These are phyloP conservation scores for Musa acuminata DNA, from an alignment of 176 grass and related monocot species.

Conservation along the genomic window DNA sequence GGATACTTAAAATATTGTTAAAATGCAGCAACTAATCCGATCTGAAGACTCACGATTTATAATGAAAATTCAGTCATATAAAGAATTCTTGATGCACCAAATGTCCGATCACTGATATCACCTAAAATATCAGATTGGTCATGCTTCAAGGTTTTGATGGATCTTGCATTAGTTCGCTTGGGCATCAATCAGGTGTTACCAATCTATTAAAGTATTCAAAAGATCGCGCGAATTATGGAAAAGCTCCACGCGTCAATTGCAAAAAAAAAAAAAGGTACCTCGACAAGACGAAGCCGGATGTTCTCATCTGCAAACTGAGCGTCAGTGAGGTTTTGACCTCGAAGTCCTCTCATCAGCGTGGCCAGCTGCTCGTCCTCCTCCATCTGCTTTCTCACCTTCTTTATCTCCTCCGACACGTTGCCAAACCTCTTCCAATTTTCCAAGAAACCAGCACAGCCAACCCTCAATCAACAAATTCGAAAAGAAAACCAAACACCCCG, in stretches of 20 bases:
- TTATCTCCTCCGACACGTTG: constrained; percentile 78
- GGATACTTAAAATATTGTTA: background rate
- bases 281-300: constrained; percentile 60
- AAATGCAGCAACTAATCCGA: background rate
- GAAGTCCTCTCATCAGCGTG: constrained; percentile 82
- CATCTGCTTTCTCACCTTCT: constrained; percentile 92
- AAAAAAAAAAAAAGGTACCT: constrained; percentile 33
- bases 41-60: background rate
- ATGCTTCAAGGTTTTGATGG: too few species aligned
- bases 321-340: constrained; percentile 83
- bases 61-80: background rate
- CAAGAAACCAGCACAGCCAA: constrained; percentile 2
- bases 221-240: background rate
- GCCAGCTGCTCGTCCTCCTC: constrained; percentile 96
- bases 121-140: too few species aligned
- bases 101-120: background rate
- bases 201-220: background rate
- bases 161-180: too few species aligned
- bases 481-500: background rate
- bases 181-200: background rate
- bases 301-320: constrained; percentile 64
- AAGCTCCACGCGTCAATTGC: background rate
- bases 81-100: background rate
- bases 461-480: background rate
- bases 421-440: constrained; percentile 50